Percentiles rank a stretch among this genome's conserved stretches.
These are phyloP conservation scores for Ceratocystis lukuohia DNA, from an alignment of 2,329 filamentous ascomycete species.

Conservation along the genomic window DNA sequence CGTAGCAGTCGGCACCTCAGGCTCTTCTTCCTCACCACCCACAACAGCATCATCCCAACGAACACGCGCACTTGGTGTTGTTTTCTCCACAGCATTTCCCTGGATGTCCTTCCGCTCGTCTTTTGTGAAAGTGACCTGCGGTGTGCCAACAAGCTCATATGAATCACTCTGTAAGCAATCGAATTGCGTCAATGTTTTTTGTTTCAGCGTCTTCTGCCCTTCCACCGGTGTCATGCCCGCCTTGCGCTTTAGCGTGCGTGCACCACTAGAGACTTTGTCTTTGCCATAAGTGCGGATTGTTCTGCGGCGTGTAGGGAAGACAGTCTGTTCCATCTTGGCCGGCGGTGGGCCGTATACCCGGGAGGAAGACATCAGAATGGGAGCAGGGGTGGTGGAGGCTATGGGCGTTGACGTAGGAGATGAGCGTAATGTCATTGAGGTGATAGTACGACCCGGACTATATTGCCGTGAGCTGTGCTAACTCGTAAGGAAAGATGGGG, in stretches of 20 bases:
- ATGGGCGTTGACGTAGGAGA: background rate
- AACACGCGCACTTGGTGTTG: background rate
- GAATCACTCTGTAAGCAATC: background rate
- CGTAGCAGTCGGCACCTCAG: slow-evolving; percentile 20
- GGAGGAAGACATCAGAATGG: slow-evolving; percentile 11
- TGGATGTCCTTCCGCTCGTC: too few species aligned
- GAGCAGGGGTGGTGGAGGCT: background rate
- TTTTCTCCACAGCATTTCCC: background rate
- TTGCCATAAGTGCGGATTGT: slow-evolving; percentile 28
- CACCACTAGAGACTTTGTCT: background rate
- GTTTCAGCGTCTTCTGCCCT: slow-evolving; percentile 23
- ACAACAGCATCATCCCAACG: background rate
- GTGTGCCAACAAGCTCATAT: background rate
- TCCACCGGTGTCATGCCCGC: background rate
- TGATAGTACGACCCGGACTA: too few species aligned
- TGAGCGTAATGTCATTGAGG: background rate
- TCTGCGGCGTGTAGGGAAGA: slow-evolving; percentile 29
- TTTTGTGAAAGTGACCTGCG: background rate
- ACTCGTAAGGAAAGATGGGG: background rate
- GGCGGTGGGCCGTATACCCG: slow-evolving; percentile 27
- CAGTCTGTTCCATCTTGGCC: slow-evolving; percentile 27
- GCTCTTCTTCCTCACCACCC: background rate
- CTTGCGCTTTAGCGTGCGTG: background rate
- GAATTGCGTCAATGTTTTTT: slow-evolving; percentile 33
- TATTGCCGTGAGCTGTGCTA: too few species aligned